Evolutionary conservation across 768 basidiomycete genomes (phyloP).

Genomic region (Agaricus sinodeliciosus): DNA sequence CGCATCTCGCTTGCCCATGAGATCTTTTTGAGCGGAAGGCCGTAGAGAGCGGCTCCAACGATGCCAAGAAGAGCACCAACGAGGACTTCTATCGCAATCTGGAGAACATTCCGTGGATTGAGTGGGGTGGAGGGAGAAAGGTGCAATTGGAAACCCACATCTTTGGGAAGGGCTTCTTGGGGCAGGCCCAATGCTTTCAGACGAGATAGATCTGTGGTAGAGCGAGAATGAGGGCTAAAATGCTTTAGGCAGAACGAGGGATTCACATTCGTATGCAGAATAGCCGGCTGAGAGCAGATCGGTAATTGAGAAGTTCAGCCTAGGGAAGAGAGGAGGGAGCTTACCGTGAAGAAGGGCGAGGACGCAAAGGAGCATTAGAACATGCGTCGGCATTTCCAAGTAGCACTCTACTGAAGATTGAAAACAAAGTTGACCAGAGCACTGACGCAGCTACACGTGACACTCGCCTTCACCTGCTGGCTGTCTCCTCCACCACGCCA

Average conservation of each 20-base stretch:
- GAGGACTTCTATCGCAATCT: conserved; percentile 68
- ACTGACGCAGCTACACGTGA: conserved; percentile 23
- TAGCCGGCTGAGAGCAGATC: conserved; percentile 50
- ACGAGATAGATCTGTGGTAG: conserved; percentile 59
- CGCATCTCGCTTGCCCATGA: conserved; percentile 90
- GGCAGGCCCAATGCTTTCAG: conserved; percentile 71
- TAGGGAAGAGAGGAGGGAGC: conserved; percentile 10
- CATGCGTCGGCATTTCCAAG: conserved; percentile 36
- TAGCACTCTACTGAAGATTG: neutral
- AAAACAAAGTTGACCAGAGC: neutral
- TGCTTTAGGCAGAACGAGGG: neutral
- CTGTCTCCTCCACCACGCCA: conserved; percentile 5
- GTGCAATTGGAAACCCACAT: conserved; percentile 33
- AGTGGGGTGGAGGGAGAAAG: neutral
- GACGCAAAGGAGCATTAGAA: conserved; percentile 39
- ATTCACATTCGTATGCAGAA: conserved; percentile 75
- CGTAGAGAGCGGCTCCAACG: conserved; percentile 64
- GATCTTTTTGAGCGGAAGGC: conserved; percentile 69
- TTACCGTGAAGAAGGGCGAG: conserved; percentile 51
- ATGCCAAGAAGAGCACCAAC: conserved; percentile 60
- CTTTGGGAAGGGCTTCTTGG: conserved; percentile 57
- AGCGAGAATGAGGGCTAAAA: conserved; percentile 2
- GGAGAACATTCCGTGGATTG: conserved; percentile 1
- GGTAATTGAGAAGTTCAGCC: neutral
- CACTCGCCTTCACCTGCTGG: neutral